A percentile compares a stretch with the other conserved stretches of the same genome.
Evolutionary conservation across 352 stramenopile genomes (phyloP).

Genomic region (Pythium pectinolyticum): DNA sequence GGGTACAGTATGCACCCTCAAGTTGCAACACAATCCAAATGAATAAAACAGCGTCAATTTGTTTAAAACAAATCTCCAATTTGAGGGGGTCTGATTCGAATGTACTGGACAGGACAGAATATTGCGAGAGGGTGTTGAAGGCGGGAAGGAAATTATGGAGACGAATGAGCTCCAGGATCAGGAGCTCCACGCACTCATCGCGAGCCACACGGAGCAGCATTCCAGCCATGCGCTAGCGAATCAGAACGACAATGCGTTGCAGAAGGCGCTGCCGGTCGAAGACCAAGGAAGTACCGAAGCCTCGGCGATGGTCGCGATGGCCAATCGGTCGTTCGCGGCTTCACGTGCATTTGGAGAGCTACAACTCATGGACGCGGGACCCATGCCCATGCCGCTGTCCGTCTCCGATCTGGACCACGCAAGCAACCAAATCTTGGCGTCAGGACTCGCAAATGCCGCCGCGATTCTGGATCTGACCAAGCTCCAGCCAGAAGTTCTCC

Average conservation of each 20-base stretch:
- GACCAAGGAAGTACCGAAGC: background rate
- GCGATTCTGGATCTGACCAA: conserved; percentile 33
- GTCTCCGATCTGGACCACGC: conserved; percentile 20
- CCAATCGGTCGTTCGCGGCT: background rate
- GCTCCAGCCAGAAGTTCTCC: conserved; percentile 48
- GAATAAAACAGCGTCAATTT: conserved; percentile 10
- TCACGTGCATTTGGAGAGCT: conserved; percentile 14
- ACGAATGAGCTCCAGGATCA: conserved; percentile 16
- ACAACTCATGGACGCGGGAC: conserved; percentile 18
- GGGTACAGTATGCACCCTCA: background rate
- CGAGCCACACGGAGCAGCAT: background rate
- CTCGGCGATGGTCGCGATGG: background rate
- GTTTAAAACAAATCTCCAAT: conserved; percentile 19
- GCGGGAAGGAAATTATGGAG: conserved; percentile 20
- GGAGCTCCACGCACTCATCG: conserved; percentile 24
- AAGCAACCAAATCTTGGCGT: conserved; percentile 22
- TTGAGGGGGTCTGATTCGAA: conserved; percentile 4
- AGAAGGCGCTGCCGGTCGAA: conserved; percentile 1
- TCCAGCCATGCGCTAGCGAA: background rate
- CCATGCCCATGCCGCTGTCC: conserved; percentile 16
- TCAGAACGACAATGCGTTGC: background rate
- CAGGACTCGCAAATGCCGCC: background rate
- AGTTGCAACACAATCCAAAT: conserved; percentile 9
- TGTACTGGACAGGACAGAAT: conserved; percentile 37
- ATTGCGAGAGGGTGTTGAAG: conserved; percentile 27